phyloP scores from a whole-genome alignment of 306 rosid species.

The Dalbergia cochinchinensis region DNA sequence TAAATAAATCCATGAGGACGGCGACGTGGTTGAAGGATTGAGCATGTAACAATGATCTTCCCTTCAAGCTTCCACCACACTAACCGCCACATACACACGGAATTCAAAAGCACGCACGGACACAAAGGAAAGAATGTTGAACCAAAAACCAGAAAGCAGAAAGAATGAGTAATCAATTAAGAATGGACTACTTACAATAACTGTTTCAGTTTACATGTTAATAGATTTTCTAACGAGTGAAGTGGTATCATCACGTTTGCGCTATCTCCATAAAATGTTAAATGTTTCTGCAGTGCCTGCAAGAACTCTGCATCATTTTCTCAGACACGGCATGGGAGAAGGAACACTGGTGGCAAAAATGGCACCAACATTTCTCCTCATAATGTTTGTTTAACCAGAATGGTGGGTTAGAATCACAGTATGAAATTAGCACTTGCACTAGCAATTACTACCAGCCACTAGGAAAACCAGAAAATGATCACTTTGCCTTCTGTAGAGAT shows the following conservation, averaged over 20 bases:
- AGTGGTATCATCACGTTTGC: constrained; percentile 2
- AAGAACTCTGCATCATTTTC: constrained; percentile 25
- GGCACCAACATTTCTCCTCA: constrained; percentile 7
- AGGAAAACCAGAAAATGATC: constrained; percentile 17
- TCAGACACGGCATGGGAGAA: constrained; percentile 7
- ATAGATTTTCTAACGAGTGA: not conserved
- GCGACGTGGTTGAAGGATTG: too few species aligned
- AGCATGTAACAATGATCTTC: too few species aligned
- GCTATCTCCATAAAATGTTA: not conserved
- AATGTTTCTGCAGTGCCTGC: not conserved
- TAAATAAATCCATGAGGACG: too few species aligned
- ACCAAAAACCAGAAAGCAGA: not conserved
- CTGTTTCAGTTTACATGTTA: not conserved
- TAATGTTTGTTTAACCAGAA: constrained; percentile 23
- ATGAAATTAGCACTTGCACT: constrained; percentile 11
- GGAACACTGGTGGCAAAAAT: constrained; percentile 1
- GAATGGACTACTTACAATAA: constrained; percentile 8
- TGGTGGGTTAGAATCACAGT: not conserved
- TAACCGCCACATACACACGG: too few species aligned
- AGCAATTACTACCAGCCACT: constrained; percentile 15
- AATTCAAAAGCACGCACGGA: not conserved
- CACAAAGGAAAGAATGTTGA: constrained; percentile 11
- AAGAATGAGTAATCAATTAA: constrained; percentile 27
- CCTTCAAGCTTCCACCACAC: too few species aligned
- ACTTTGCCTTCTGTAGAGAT: constrained; percentile 25